A percentile compares a stretch with the other conserved stretches of the same genome.
These are phyloP conservation scores for Magnusiomyces ingens DNA, from an alignment of 1,139 yeast species.

Conservation along the genomic window DNA sequence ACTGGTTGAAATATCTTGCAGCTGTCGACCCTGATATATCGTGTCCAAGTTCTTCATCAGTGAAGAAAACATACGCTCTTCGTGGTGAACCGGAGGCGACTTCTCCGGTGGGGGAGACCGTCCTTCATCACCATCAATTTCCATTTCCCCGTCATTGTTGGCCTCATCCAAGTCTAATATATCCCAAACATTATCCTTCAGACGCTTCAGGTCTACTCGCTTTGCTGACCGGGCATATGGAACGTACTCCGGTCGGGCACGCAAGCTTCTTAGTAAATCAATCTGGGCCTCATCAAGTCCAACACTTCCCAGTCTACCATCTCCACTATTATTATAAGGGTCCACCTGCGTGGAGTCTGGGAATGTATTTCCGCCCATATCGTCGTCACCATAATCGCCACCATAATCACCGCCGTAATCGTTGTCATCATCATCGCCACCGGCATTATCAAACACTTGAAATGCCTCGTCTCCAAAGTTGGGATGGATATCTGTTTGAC, in stretches of 20 bases:
- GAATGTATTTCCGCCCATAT: background rate
- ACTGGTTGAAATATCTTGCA: slow-evolving; percentile 70
- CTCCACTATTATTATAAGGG: background rate
- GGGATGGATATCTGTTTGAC: slow-evolving; percentile 14
- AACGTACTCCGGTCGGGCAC: slow-evolving; percentile 52
- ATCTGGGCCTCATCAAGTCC: background rate
- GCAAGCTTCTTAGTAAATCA: slow-evolving; percentile 4
- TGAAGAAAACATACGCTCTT: slow-evolving; percentile 39
- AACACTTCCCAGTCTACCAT: slow-evolving; percentile 23
- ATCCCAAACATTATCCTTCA: slow-evolving; percentile 82
- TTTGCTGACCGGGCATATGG: slow-evolving; percentile 77
- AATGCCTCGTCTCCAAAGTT: slow-evolving; percentile 46
- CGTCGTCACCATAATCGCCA: slow-evolving; percentile 10
- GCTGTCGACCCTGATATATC: slow-evolving; percentile 32
- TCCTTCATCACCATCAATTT: slow-evolving; percentile 11
- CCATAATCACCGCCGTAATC: slow-evolving; percentile 19
- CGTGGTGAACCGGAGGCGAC: slow-evolving; percentile 1
- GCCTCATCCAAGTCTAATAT: slow-evolving; percentile 31
- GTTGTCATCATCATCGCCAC: slow-evolving; percentile 22
- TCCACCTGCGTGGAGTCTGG: background rate
- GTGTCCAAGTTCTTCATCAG: slow-evolving; percentile 36
- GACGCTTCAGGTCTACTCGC: slow-evolving; percentile 68
- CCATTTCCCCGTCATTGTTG: slow-evolving; percentile 17
- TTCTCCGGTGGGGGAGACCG: slow-evolving; percentile 13
- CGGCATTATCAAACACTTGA: slow-evolving; percentile 25